Conservation (phyloP, 352 stramenopile species). For the Phytophthora fragariae region DNA sequence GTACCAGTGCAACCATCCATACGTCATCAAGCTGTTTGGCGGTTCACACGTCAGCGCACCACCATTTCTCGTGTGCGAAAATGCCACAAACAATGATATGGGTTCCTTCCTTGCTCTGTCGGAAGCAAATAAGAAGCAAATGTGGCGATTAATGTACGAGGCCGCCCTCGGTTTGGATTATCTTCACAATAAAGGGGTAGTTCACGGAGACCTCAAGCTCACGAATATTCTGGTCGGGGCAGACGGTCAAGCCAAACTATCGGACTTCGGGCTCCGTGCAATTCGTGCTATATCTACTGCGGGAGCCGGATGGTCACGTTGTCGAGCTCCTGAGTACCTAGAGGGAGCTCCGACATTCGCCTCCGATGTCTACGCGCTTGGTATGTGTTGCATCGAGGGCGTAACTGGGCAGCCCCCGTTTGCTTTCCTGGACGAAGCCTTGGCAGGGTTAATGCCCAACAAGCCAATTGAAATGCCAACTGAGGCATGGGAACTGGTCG, state of each 20-base stretch:
- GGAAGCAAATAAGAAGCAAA: constrained; percentile 8
- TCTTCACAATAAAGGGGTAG: not conserved
- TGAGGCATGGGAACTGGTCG: not conserved
- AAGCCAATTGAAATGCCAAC: not conserved
- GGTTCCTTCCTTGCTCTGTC: constrained; percentile 15
- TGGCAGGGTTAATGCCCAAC: not conserved
- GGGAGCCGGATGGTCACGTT: not conserved
- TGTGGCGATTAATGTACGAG: constrained; percentile 40
- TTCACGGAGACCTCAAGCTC: not conserved
- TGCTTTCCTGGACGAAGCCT: not conserved
- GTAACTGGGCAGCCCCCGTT: not conserved
- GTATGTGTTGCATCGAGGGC: not conserved
- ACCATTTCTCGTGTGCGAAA: constrained; percentile 36
- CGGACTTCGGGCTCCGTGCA: not conserved
- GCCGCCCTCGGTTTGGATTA: constrained; percentile 33
- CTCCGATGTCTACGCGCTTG: not conserved
- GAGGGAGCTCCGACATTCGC: not conserved
- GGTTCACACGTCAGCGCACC: constrained; percentile 37
- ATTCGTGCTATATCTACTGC: not conserved
- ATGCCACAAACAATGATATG: constrained; percentile 31
- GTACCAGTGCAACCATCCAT: constrained; percentile 22
- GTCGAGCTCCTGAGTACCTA: not conserved
- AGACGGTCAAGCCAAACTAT: not conserved
- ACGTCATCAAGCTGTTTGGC: constrained; percentile 36
- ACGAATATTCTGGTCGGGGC: not conserved